Conservation (phyloP, 225 moss, liverwort and hornwort genomes). For the Polytrichum formosum region DNA sequence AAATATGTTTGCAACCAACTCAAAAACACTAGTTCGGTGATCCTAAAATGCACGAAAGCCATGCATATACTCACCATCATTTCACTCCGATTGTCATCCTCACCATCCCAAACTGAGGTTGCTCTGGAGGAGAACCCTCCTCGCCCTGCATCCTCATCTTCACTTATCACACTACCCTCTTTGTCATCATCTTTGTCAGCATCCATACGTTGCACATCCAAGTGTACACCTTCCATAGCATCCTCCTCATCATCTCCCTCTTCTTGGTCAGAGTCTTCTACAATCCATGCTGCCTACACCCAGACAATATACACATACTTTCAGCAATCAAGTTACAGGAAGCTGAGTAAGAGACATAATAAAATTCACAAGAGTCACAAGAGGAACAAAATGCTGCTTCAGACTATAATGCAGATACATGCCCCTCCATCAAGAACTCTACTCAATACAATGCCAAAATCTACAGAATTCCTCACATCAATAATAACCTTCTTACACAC, state of each 20-base stretch:
- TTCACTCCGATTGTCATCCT: conserved; percentile 65
- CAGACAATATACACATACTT: not conserved
- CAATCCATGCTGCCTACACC: conserved; percentile 89
- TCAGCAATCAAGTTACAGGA: too few relatives aligned
- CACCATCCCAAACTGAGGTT: conserved; percentile 84
- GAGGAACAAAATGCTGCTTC: too few relatives aligned
- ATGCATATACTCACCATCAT: conserved; percentile 60
- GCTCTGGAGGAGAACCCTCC: conserved; percentile 25
- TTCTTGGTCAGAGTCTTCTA: conserved; percentile 80
- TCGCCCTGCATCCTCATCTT: conserved; percentile 42
- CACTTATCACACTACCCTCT: conserved; percentile 62
- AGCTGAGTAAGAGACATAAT: too few relatives aligned
- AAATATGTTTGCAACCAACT: too few relatives aligned
- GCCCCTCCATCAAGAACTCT: too few relatives aligned
- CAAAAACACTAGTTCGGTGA: too few relatives aligned
- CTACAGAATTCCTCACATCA: too few relatives aligned
- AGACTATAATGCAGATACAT: too few relatives aligned
- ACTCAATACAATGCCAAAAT: too few relatives aligned
- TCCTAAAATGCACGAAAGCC: not conserved
- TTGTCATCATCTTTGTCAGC: conserved; percentile 35
- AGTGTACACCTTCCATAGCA: conserved; percentile 44
- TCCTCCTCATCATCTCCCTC: conserved; percentile 40
- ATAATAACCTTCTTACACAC: too few relatives aligned
- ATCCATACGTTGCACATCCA: conserved; percentile 43
- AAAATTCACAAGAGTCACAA: too few relatives aligned